A percentile compares a stretch with the other conserved stretches of the same genome.
Evolutionary conservation across 2,329 filamentous ascomycete species (phyloP).

Genomic region (Coniochaeta hoffmannii): DNA sequence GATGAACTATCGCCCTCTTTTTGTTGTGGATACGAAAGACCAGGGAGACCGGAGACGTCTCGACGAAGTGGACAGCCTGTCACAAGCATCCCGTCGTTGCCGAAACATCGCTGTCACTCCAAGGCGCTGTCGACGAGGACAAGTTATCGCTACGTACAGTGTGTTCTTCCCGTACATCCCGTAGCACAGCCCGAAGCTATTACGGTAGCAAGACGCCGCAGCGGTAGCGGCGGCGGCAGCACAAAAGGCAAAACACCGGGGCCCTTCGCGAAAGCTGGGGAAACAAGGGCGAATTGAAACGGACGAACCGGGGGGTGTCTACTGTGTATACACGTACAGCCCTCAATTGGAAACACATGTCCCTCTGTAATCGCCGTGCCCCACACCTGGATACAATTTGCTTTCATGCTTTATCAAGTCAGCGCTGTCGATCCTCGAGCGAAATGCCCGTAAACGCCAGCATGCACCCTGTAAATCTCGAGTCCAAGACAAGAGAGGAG

Average conservation of each 20-base stretch:
- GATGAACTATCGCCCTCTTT: background rate
- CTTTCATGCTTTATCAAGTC: background rate
- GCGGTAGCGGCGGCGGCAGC: background rate
- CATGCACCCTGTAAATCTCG: background rate
- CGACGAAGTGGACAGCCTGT: background rate
- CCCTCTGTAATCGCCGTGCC: background rate
- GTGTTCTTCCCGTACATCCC: background rate
- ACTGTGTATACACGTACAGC: too few relatives aligned
- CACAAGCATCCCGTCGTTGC: background rate
- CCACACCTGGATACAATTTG: background rate
- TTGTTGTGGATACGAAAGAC: background rate
- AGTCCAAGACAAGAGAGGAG: background rate
- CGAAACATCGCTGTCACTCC: background rate
- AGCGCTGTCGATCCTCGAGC: background rate
- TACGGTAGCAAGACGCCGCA: background rate
- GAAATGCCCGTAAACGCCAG: background rate
- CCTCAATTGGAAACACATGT: constrained; percentile 5
- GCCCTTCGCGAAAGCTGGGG: background rate
- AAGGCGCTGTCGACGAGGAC: background rate
- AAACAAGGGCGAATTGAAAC: constrained; percentile 3
- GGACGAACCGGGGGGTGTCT: background rate
- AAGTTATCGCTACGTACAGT: background rate
- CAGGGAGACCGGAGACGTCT: background rate
- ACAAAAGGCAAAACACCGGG: background rate
- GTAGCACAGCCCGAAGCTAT: background rate